Evolutionary conservation across 345 rosid genomes (phyloP).

Genomic region (Salix dunnii): DNA sequence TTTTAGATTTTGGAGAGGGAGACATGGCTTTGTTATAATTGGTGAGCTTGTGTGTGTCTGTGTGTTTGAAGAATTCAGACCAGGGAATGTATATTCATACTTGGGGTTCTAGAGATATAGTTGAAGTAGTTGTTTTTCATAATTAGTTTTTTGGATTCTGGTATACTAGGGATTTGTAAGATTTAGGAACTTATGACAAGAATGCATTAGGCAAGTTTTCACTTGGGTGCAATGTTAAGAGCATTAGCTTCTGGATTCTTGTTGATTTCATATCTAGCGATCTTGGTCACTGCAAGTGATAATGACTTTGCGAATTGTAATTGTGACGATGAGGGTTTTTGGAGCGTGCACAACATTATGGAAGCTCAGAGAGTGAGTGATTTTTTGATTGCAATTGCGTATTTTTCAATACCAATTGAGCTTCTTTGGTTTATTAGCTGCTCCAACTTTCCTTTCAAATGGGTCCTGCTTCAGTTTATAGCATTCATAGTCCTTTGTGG

Average conservation of each 20-base stretch:
- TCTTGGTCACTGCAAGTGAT: constrained; percentile 48
- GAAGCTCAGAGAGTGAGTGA: constrained; percentile 93
- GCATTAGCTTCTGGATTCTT: constrained; percentile 49
- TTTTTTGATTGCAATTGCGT: constrained; percentile 80
- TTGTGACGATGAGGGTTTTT: constrained; percentile 83
- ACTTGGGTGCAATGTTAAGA: constrained; percentile 58
- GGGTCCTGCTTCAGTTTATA: constrained; percentile 85
- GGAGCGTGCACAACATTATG: constrained; percentile 60
- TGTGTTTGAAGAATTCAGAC: background rate
- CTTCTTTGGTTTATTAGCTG: constrained; percentile 88
- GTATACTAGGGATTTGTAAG: background rate
- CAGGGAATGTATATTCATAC: background rate
- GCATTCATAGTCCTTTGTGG: constrained; percentile 96
- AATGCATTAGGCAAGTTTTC: constrained; percentile 23
- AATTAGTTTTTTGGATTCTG: background rate
- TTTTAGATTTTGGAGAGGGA: constrained; percentile 22
- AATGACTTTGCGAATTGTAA: constrained; percentile 55
- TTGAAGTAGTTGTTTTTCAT: background rate
- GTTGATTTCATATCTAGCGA: constrained; percentile 38
- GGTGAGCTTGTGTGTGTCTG: background rate
- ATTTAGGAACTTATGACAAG: background rate
- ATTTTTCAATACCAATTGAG: constrained; percentile 92
- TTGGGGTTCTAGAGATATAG: background rate
- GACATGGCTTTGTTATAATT: background rate
- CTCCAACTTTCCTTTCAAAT: constrained; percentile 89